Percentiles rank a stretch among this genome's conserved stretches.
Conservation (phyloP, 257 asterid species). For the Ocimum tenuiflorum region DNA sequence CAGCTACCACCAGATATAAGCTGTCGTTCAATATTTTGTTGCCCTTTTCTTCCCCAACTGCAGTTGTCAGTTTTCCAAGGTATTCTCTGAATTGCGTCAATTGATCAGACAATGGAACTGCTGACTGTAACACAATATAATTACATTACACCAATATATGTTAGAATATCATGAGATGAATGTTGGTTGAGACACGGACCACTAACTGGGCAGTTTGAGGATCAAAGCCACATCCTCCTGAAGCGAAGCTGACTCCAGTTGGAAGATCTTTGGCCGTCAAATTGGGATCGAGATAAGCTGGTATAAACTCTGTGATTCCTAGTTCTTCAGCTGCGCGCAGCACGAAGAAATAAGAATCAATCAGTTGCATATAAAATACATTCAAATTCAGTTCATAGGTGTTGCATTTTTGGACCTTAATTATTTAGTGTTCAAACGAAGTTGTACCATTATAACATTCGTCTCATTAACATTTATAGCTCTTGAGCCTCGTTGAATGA, state of each 20-base stretch:
- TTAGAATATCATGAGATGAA: background rate
- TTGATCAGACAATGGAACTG: conserved; percentile 45
- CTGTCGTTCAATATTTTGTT: conserved; percentile 38
- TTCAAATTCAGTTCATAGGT: too few relatives aligned
- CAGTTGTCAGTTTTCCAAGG: conserved; percentile 42
- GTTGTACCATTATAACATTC: too few relatives aligned
- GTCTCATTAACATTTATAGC: too few relatives aligned
- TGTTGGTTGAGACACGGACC: background rate
- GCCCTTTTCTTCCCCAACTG: conserved; percentile 50
- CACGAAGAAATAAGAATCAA: too few relatives aligned
- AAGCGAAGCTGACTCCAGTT: conserved; percentile 85
- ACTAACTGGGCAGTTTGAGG: conserved; percentile 36
- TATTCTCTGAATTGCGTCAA: conserved; percentile 53
- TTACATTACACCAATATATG: background rate
- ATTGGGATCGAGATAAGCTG: conserved; percentile 65
- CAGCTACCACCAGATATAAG: conserved; percentile 51
- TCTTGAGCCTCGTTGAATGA: too few relatives aligned
- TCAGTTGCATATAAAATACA: too few relatives aligned
- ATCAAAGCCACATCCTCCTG: conserved; percentile 80
- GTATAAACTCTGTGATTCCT: conserved; percentile 44
- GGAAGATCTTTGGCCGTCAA: conserved; percentile 40
- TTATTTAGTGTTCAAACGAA: too few relatives aligned
- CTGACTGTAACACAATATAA: too few relatives aligned
- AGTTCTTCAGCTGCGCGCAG: conserved; percentile 63
- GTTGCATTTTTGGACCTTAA: too few relatives aligned